Percentiles rank a stretch among this genome's conserved stretches.
Evolutionary conservation across 2,329 filamentous ascomycete genomes (phyloP).

Genomic region (Phialophora expanda): DNA sequence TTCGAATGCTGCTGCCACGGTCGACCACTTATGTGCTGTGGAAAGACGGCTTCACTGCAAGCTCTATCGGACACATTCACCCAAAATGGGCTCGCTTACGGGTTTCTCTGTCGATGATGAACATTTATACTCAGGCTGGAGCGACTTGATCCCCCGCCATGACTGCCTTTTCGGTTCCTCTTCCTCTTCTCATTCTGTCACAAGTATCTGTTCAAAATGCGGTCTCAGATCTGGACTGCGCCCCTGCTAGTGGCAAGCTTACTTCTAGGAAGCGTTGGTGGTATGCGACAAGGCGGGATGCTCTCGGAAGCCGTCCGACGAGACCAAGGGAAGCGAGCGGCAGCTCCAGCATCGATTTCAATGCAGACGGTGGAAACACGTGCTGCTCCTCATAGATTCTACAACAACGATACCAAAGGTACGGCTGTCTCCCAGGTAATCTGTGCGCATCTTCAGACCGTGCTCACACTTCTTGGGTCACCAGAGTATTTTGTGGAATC

Average conservation of each 20-base stretch:
- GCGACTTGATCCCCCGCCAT: neutral
- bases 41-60: neutral
- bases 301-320: neutral
- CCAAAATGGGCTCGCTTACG: neutral
- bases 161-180: neutral
- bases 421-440: neutral
- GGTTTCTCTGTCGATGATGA: neutral
- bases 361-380: neutral
- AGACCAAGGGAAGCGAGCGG: neutral
- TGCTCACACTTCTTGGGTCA: neutral
- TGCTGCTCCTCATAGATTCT: neutral
- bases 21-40: neutral
- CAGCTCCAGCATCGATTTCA: neutral
- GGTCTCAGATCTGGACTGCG: neutral
- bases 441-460: neutral
- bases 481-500: slow-evolving; percentile 31
- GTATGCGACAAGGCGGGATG: neutral
- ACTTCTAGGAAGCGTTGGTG: neutral
- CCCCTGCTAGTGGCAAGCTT: neutral
- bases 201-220: slow-evolving; percentile 3
- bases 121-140: neutral
- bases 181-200: neutral
- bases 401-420: slow-evolving; percentile 4
- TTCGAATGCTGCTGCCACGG: neutral
- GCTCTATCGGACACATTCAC: neutral